phyloP scores from a whole-genome alignment of 2,329 filamentous ascomycete species.

The Aspergillus japonicus region DNA sequence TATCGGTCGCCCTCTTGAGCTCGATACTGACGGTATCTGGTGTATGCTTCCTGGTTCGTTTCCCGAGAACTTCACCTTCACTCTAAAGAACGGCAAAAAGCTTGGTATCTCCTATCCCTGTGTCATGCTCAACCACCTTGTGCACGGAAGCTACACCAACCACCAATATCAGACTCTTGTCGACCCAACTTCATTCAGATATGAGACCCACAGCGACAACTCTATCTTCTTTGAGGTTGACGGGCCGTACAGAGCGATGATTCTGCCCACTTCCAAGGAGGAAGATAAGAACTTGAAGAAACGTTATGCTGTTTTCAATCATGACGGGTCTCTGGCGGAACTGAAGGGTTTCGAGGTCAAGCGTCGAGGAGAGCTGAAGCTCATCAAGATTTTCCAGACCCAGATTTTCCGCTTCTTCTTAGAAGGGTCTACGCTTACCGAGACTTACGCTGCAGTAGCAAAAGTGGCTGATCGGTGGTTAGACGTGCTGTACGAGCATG shows the following conservation, averaged over 20 bases:
- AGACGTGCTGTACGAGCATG: slow-evolving; percentile 87
- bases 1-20: slow-evolving; percentile 84
- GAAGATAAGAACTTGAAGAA: slow-evolving; percentile 99
- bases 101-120: slow-evolving; percentile 95
- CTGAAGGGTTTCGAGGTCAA: slow-evolving; percentile 98
- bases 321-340: slow-evolving; percentile 92
- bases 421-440: slow-evolving; percentile 79
- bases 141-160: slow-evolving; percentile 93
- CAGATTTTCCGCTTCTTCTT: slow-evolving; percentile 99
- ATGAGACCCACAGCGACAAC: slow-evolving; percentile 97
- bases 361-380: slow-evolving; percentile 92
- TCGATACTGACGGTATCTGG: slow-evolving; percentile 99
- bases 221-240: slow-evolving; percentile 99
- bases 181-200: slow-evolving; percentile 77
- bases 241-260: slow-evolving; percentile 95
- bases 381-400: slow-evolving; percentile 99
- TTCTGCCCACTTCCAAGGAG: slow-evolving; percentile 94
- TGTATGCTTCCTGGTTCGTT: slow-evolving; percentile 97
- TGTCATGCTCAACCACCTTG: slow-evolving; percentile 97
- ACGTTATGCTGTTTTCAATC: slow-evolving; percentile 97
- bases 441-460: slow-evolving; percentile 88
- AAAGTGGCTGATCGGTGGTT: slow-evolving; percentile 96
- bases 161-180: slow-evolving; percentile 92
- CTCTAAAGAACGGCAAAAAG: slow-evolving; percentile 93
- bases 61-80: slow-evolving; percentile 94